Base-by-base conservation (phyloP, 2,329 filamentous ascomycete species). In the Epichloe gansuensis region DNA sequence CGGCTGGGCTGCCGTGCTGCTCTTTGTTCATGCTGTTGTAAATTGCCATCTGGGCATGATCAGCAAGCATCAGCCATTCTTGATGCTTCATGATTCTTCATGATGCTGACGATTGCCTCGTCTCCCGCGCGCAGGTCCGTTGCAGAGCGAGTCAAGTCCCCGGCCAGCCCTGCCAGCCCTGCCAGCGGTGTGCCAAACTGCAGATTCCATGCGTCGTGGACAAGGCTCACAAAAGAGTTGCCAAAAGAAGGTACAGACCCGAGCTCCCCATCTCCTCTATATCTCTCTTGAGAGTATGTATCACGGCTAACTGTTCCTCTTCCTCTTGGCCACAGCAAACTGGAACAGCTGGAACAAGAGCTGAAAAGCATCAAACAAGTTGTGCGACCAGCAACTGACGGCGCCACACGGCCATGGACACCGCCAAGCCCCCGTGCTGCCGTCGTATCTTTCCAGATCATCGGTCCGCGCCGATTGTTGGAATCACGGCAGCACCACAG, bases 331-430 rank as follows among this genome's bases (percentile, higher is more conserved):
- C 31, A 3, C 46, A 79, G 77, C 58, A 80, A 80, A 60, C 66
- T 80, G 3, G 77, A 80, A 56, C 72, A 76, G 55, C 66, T 80
- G 4, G 76, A 75, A 49, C 72, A 75, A 55, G 76, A 79, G 60
- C 71, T 80, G n/a, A 72, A 69, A 56, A 75, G 66, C 60, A 78
- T 79, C 59, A 78, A 77, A 58, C 70, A 78, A 57, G 74, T 71
- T 45, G 76, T 80, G 43, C 63, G 67, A 13, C 64, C 60, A 21
- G 57, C 51, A 42, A 54, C 25, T 23, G 56, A 57, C 4, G 51
- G 53, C 35, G 61, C 61, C 2, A 23, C 57, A 12, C 47, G 58
- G 28, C 45, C 15, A 21, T 64, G 62, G 61, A 61, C 63, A 37
- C 57, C 66, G 31, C 31, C 31, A 11, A 63, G 61, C 47, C 61